Conservation (phyloP, 2,329 filamentous ascomycete genomes). For the Ophiostoma sp. region DNA sequence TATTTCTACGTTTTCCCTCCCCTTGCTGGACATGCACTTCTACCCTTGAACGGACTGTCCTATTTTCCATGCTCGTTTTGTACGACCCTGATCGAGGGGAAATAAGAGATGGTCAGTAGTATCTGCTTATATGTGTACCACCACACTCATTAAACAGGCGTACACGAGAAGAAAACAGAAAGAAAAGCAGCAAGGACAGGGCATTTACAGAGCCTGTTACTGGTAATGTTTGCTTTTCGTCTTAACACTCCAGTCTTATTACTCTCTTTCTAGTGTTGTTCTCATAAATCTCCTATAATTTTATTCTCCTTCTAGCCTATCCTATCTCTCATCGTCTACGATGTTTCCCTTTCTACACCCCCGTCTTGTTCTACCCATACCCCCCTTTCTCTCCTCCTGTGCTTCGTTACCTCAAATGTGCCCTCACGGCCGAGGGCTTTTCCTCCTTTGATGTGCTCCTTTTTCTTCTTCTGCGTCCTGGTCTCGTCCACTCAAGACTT, state of each 20-base stretch:
- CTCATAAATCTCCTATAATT: background rate
- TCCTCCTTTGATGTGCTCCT: background rate
- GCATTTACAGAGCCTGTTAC: background rate
- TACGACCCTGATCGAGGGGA: background rate
- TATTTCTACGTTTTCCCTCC: background rate
- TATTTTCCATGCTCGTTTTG: background rate
- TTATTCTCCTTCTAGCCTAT: background rate
- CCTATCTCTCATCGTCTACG: background rate
- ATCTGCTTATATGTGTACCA: background rate
- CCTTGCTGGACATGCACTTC: background rate
- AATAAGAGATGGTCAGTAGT: background rate
- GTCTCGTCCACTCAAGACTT: background rate
- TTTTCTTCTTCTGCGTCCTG: background rate
- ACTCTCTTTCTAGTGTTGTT: background rate
- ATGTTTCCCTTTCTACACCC: background rate
- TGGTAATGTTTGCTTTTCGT: background rate
- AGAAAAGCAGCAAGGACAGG: background rate
- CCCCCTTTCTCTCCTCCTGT: background rate
- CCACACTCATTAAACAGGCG: background rate
- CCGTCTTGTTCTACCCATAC: background rate
- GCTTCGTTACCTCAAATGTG: constrained; percentile 13
- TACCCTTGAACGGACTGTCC: constrained; percentile 1
- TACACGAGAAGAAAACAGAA: background rate
- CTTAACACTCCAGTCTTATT: background rate
- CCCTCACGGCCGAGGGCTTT: constrained; percentile 13